Evolutionary conservation across 352 stramenopile species (phyloP), one percentile per base, ranked within the genome.

Genomic region (Pythium biforme): DNA sequence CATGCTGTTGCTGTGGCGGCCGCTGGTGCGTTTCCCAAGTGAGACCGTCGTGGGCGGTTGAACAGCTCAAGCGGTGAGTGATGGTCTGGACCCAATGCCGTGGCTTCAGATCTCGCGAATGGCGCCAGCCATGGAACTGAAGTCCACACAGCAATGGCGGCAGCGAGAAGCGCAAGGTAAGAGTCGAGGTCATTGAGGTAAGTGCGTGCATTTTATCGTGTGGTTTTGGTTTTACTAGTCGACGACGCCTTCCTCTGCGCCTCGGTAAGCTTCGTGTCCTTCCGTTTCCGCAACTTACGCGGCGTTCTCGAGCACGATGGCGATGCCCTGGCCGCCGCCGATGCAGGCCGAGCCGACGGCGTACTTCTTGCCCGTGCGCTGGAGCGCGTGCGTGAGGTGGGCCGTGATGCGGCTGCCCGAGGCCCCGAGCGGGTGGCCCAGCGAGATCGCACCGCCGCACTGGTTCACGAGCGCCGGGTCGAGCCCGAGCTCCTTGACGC

Each of bases 261-360:
- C n/a, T n/a, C n/a, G 9, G 29, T 9, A 9, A 33, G 29, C 29
- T 33, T 4, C 9, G 9, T 4, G 29, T 33, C 4, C 4, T 33
- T 43, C 37, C 11, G 17, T 19, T 4, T 43, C 37, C 5, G 3
- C 11, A 11, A 22, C 6, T 75, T 87, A 95, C 59, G 80, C 66
- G 3, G 64, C 66, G 69, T 97, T 97, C 72, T 99, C 96, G 29
- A 99, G 73, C 39, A 99, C 86, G 25, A 99, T 76, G 43, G 97
- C 97, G 83, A 99, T 99, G 41, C 97, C 97, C 74, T 99, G 97
- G 65, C 97, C 97, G 57, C 97, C 97, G 62, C 97, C 97, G 75
- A 99, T 99, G 75, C 97, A 99, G 53, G 97, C 96, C 57, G 93
- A 95, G 55, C 97, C 97, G 57, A 99, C 84, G 51, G 94, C 93